Conservation (phyloP, 1,284 basidiomycete genomes). For the Pterula multifida region DNA sequence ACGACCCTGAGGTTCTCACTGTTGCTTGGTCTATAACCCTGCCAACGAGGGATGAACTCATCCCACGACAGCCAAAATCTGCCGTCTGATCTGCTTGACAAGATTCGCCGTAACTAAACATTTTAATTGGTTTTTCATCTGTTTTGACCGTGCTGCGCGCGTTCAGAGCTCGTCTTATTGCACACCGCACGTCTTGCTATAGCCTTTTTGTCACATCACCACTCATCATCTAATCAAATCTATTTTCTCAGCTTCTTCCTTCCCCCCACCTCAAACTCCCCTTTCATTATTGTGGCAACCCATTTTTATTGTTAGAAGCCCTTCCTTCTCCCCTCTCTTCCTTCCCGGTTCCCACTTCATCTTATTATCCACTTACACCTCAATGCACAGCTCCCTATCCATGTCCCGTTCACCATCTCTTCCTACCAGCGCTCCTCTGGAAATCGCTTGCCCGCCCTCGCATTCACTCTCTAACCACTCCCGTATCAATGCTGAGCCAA, state of each 20-base stretch:
- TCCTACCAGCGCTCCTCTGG: conserved; percentile 10
- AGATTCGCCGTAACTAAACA: too few relatives aligned
- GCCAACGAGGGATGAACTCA: too few relatives aligned
- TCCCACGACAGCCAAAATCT: too few relatives aligned
- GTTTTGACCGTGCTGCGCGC: background rate
- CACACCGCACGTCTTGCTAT: background rate
- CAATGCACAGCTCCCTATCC: background rate
- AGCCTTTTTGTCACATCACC: background rate
- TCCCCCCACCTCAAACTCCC: background rate
- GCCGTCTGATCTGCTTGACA: too few relatives aligned
- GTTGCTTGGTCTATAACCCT: too few relatives aligned
- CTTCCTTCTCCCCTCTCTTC: background rate
- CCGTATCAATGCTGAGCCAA: conserved; percentile 27
- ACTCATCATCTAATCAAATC: background rate
- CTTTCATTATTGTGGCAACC: background rate
- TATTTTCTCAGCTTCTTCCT: background rate
- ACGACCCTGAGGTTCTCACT: too few relatives aligned
- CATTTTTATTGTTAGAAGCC: background rate
- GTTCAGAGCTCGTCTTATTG: background rate
- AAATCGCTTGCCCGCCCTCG: conserved; percentile 1
- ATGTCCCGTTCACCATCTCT: background rate
- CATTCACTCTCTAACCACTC: conserved; percentile 5
- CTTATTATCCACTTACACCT: background rate
- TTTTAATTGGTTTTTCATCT: too few relatives aligned
- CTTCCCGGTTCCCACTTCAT: background rate